Evolutionary conservation across 352 stramenopile genomes (phyloP).

Genomic region (Pythium plurisporium): DNA sequence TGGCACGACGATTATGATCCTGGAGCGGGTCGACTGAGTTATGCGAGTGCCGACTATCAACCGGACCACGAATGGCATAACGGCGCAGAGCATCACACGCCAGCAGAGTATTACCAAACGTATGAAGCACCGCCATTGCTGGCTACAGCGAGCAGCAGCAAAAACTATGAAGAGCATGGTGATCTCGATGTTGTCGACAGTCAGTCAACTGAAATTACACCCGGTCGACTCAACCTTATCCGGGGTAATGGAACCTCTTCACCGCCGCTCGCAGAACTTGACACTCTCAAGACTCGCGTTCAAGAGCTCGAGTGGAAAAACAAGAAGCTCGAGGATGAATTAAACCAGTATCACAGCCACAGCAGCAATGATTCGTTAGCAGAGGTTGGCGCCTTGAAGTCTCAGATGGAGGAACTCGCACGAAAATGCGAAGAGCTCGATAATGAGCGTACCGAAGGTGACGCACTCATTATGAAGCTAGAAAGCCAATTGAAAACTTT

Average conservation of each 20-base stretch:
- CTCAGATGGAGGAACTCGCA: not conserved
- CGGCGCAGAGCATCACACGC: too few species aligned
- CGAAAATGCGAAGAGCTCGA: conserved; percentile 3
- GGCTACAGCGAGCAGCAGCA: conserved; percentile 10
- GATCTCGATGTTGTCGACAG: conserved; percentile 10
- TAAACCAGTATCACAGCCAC: not conserved
- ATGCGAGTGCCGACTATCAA: conserved; percentile 2
- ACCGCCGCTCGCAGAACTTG: conserved; percentile 10
- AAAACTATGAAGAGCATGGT: conserved; percentile 8
- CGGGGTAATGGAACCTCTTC: conserved; percentile 10
- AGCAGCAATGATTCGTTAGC: not conserved
- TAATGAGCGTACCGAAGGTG: conserved; percentile 3
- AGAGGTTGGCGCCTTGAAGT: conserved; percentile 12
- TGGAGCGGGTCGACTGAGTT: not conserved
- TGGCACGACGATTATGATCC: conserved; percentile 10
- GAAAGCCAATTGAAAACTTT: conserved; percentile 9
- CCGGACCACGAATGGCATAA: not conserved
- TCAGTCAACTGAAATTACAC: conserved; percentile 13
- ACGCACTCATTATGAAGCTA: conserved; percentile 12
- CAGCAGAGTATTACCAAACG: not conserved
- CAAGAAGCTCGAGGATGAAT: conserved; percentile 8
- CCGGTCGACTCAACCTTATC: conserved; percentile 8
- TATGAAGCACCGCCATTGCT: not conserved
- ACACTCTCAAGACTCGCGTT: conserved; percentile 11
- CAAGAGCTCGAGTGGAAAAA: conserved; percentile 9